phyloP scores from a whole-genome alignment of 1,284 basidiomycete genomes.

The Phylloporus sp. region DNA sequence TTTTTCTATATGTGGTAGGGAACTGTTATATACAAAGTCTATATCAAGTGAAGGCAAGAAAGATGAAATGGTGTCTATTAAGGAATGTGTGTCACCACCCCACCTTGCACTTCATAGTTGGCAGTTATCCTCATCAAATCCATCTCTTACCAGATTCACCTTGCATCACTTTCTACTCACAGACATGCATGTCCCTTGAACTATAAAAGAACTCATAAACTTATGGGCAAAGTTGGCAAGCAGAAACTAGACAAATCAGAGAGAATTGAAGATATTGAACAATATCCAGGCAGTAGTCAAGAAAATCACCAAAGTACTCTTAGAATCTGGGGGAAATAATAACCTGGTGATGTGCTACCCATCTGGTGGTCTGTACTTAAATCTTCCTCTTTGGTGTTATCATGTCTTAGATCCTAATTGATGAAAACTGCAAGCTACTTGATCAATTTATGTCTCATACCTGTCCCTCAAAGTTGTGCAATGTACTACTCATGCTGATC shows the following conservation, averaged over 20 bases:
- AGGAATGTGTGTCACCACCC: constrained; percentile 76
- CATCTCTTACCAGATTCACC: constrained; percentile 56
- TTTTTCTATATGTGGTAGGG: constrained; percentile 92
- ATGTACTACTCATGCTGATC: constrained; percentile 62
- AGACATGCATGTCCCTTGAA: constrained; percentile 90
- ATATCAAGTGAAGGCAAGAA: constrained; percentile 67
- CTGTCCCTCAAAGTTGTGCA: constrained; percentile 86
- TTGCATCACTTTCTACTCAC: constrained; percentile 85
- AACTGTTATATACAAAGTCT: constrained; percentile 87
- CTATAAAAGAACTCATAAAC: constrained; percentile 97
- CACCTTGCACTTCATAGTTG: too few species aligned
- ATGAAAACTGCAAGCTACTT: constrained; percentile 89
- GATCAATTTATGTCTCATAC: constrained; percentile 92
- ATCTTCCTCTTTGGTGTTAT: constrained; percentile 1
- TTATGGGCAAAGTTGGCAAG: constrained; percentile 80
- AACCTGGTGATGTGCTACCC: constrained; percentile 58
- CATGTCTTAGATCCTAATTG: constrained; percentile 69
- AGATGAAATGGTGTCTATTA: constrained; percentile 83
- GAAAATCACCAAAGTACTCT: constrained; percentile 76
- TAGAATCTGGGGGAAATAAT: constrained; percentile 44
- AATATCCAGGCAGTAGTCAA: constrained; percentile 84
- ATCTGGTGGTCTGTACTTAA: not conserved
- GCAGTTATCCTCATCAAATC: constrained; percentile 26
- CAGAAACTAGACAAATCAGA: constrained; percentile 82
- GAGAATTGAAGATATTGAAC: constrained; percentile 72